Percentiles rank a stretch among this genome's conserved stretches.
These are phyloP conservation scores for Microcyclosporella mali DNA, from an alignment of 2,329 filamentous ascomycete genomes.

Conservation along the genomic window DNA sequence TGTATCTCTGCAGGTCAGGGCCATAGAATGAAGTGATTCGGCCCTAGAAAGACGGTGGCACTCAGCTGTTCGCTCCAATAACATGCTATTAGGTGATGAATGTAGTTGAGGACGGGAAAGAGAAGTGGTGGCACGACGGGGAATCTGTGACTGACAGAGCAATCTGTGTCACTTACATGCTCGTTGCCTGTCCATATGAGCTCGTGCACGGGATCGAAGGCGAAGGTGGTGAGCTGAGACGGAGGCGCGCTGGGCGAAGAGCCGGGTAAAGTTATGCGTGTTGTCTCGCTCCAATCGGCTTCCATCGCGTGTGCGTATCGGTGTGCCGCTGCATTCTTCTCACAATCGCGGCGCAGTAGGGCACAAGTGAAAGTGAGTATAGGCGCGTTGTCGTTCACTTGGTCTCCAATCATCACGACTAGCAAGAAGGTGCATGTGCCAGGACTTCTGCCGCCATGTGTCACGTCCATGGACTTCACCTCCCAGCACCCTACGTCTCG, in stretches of 20 bases:
- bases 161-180: conserved; percentile 54
- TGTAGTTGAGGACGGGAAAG: conserved; percentile 1
- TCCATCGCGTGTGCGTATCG: conserved; percentile 36
- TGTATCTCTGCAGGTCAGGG: conserved; percentile 78
- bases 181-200: conserved; percentile 90
- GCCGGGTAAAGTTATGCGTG: conserved; percentile 73
- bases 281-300: conserved; percentile 57
- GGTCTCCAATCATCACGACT: too few species aligned
- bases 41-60: conserved; percentile 51
- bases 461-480: too few species aligned
- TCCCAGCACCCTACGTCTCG: too few species aligned
- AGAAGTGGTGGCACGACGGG: neutral
- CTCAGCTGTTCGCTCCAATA: too few species aligned
- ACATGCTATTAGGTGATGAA: neutral
- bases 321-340: too few species aligned
- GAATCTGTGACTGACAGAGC: too few species aligned
- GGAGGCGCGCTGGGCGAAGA: conserved; percentile 61
- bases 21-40: conserved; percentile 84
- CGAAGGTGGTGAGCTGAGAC: conserved; percentile 69
- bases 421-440: too few species aligned
- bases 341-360: too few species aligned
- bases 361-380: too few species aligned
- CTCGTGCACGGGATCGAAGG: conserved; percentile 85
- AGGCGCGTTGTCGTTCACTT: too few species aligned
- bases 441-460: too few species aligned